phyloP scores from a whole-genome alignment of 768 basidiomycete species.

The Mycena vitilis region DNA sequence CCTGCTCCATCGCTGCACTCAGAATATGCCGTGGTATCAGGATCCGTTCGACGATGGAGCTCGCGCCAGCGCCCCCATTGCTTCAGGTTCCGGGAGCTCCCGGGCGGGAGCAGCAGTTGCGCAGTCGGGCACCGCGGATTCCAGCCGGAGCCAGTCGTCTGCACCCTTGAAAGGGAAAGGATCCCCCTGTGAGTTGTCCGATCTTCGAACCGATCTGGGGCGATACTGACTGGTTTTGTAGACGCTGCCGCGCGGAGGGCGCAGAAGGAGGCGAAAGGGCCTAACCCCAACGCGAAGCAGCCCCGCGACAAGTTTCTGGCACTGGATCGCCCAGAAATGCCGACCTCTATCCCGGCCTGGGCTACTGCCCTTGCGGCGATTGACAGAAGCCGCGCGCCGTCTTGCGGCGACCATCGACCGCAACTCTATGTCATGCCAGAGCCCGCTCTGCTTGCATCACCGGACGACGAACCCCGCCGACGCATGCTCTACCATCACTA shows the following conservation, averaged over 20 bases:
- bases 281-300: slow-evolving; percentile 2
- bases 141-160: not conserved
- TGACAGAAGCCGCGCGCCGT: slow-evolving; percentile 10
- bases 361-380: slow-evolving; percentile 15
- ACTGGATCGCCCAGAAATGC: slow-evolving; percentile 19
- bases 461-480: not conserved
- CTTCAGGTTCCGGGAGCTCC: not conserved
- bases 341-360: slow-evolving; percentile 14
- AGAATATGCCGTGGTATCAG: slow-evolving; percentile 7
- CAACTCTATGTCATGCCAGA: slow-evolving; percentile 19
- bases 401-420: slow-evolving; percentile 14
- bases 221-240: not conserved
- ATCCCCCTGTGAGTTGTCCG: slow-evolving; percentile 2
- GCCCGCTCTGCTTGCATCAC: slow-evolving; percentile 17
- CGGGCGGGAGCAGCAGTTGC: not conserved
- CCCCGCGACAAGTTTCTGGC: slow-evolving; percentile 13
- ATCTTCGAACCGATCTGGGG: not conserved
- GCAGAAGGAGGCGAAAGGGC: slow-evolving; percentile 14
- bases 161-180: not conserved
- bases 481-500: slow-evolving; percentile 16
- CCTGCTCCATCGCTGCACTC: not conserved
- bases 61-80: not conserved
- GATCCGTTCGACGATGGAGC: not conserved
- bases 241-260: slow-evolving; percentile 16
- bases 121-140: not conserved